Evolutionary conservation across 2,329 filamentous ascomycete genomes (phyloP), one percentile per base, ranked within the genome.

Genomic region (Aureobasidium sp.): DNA sequence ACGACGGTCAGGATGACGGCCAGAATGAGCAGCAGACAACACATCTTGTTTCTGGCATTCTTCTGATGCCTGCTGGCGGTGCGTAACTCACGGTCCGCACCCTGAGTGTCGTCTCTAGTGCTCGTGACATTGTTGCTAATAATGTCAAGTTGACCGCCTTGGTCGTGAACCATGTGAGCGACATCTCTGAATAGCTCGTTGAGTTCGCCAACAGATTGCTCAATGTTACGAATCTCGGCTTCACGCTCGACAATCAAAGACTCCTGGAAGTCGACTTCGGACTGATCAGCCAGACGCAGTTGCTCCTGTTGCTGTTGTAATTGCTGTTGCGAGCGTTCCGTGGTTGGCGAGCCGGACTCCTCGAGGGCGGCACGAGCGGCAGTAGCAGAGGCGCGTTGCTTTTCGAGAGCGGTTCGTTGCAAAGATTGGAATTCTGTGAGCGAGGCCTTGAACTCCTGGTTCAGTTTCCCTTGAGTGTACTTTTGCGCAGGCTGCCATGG

Each of bases 131-230:
- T 96, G 61, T 88, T 85, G 57, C 83, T 84, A 63, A 98, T 95
- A 16, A 87, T 87, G 64, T 91, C 86, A 25, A 98, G 76, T 70
- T 88, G 82, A 62, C 89, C 87, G 47, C 93, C 93, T 72, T 98
- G 93, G 71, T 97, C 91, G 57, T 83, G 83, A 47, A 98, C 90
- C 69, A 98, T 96, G 69, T 95, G 90, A 41, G 91, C 93, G n/a
- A 98, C 90, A 73, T 98, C 91, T 58, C 90, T 80, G 77, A 98
- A 98, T 38, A 98, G 79, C 65, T 97, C 93, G 64, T 98, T 98
- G 58, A 98, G 75, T 64, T 98, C 93, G 53, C 87, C 87, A 6
- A 98, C 93, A 53, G 88, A 90, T 70, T 96, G 90, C 73, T 97
- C 93, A 63, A 98, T 98, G 67, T 95, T 94, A 57, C 90, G 85